Conservation (phyloP, 352 stramenopile species). For the Globisporangium yorkense region DNA sequence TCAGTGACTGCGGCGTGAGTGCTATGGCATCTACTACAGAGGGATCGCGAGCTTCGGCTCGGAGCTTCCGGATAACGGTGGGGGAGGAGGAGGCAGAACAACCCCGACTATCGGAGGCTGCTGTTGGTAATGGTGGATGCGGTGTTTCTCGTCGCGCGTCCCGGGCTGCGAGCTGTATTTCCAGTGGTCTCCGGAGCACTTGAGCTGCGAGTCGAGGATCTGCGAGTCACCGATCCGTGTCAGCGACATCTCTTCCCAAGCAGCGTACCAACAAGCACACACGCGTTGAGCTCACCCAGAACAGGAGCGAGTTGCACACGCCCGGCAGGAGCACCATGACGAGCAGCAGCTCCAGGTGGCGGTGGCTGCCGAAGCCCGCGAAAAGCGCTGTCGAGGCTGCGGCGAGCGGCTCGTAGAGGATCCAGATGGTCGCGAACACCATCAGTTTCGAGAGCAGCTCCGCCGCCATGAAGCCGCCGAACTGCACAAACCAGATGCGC, state of each 20-base stretch:
- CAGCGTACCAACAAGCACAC: neutral
- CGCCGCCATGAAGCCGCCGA: conserved; percentile 33
- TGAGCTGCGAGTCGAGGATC: conserved; percentile 64
- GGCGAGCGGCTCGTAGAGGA: conserved; percentile 40
- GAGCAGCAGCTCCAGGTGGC: conserved; percentile 64
- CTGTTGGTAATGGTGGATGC: conserved; percentile 10
- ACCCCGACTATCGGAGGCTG: conserved; percentile 1
- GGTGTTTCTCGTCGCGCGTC: conserved; percentile 29
- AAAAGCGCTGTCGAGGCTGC: conserved; percentile 42
- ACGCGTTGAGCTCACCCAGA: conserved; percentile 35
- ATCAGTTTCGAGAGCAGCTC: conserved; percentile 54
- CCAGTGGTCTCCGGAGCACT: conserved; percentile 37
- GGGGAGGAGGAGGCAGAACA: neutral
- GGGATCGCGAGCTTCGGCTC: conserved; percentile 16
- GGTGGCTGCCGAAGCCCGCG: conserved; percentile 40
- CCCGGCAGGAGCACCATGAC: conserved; percentile 76
- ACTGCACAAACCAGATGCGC: conserved; percentile 49
- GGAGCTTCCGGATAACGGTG: neutral
- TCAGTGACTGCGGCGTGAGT: neutral
- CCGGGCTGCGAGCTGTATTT: conserved; percentile 19
- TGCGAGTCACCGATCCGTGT: conserved; percentile 2
- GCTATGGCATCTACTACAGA: conserved; percentile 2
- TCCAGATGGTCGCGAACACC: conserved; percentile 31
- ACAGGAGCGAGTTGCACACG: conserved; percentile 62
- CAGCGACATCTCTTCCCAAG: neutral